phyloP scores from a whole-genome alignment of 2,329 filamentous ascomycete species.

The Aspergillus calidoustus region DNA sequence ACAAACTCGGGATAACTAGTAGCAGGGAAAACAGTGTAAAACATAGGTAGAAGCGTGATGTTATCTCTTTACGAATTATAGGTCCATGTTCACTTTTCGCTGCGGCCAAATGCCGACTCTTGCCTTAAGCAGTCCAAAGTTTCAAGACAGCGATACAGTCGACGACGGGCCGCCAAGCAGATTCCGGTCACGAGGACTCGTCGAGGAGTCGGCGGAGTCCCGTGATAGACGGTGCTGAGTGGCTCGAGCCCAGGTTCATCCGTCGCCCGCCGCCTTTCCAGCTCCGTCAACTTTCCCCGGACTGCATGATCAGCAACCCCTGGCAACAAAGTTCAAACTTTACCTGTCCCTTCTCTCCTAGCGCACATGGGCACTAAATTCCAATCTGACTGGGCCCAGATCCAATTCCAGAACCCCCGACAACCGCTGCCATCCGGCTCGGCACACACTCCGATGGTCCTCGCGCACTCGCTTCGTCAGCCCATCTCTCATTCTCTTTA shows the following conservation, averaged over 20 bases:
- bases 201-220: conserved; percentile 3
- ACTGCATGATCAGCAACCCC: conserved; percentile 17
- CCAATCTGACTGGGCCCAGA: conserved; percentile 12
- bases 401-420: conserved; percentile 9
- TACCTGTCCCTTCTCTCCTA: background rate
- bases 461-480: background rate
- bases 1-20: too few relatives aligned
- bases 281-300: conserved; percentile 6
- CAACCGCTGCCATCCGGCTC: conserved; percentile 1
- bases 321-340: background rate
- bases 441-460: conserved; percentile 6
- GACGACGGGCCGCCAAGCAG: too few relatives aligned
- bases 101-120: too few relatives aligned
- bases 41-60: too few relatives aligned
- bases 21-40: too few relatives aligned
- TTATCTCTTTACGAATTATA: too few relatives aligned
- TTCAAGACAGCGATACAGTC: too few relatives aligned
- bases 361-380: conserved; percentile 13
- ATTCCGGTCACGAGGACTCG: too few relatives aligned
- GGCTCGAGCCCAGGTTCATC: conserved; percentile 2
- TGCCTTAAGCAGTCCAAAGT: too few relatives aligned
- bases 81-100: too few relatives aligned
- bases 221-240: conserved; percentile 17
- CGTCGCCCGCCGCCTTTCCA: conserved; percentile 6
- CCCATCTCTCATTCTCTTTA: background rate